Percentiles rank a stretch among this genome's conserved stretches.
Evolutionary conservation across 2,329 filamentous ascomycete species (phyloP).

Genomic region (Stagonosporopsis cucurbitacearum): DNA sequence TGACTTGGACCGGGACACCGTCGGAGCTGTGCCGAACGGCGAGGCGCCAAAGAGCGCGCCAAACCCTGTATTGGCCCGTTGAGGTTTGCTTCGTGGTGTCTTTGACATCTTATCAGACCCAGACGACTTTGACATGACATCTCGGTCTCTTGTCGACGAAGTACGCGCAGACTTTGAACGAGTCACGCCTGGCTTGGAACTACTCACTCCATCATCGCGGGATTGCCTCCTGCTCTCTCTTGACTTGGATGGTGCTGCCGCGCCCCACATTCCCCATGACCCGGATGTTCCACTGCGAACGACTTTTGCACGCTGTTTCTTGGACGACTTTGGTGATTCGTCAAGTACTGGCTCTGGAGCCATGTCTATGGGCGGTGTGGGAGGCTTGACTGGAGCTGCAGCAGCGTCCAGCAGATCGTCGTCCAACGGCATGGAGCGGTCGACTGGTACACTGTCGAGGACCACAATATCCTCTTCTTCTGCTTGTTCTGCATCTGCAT

Average conservation of each 20-base stretch:
- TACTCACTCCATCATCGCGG: conserved; percentile 37
- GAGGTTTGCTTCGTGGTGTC: conserved; percentile 56
- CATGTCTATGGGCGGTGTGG: conserved; percentile 57
- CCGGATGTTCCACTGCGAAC: conserved; percentile 69
- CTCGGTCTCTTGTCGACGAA: conserved; percentile 61
- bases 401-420: conserved; percentile 37
- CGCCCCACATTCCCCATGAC: conserved; percentile 80
- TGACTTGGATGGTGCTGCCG: conserved; percentile 54
- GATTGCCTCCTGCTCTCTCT: conserved; percentile 50
- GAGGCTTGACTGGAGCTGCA: conserved; percentile 47
- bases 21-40: conserved; percentile 46
- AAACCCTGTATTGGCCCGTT: conserved; percentile 65
- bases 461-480: conserved; percentile 31
- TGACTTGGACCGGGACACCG: conserved; percentile 68
- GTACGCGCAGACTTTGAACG: conserved; percentile 64
- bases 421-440: conserved; percentile 27
- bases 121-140: conserved; percentile 72
- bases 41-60: conserved; percentile 65
- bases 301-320: conserved; percentile 79
- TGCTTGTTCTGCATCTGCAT: conserved; percentile 32
- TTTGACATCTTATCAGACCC: conserved; percentile 73
- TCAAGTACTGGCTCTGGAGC: conserved; percentile 45
- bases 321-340: conserved; percentile 61
- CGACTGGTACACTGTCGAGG: conserved; percentile 27
- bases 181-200: conserved; percentile 53